phyloP scores from a whole-genome alignment of 1,284 basidiomycete genomes.

The Cutaneotrichosporon cavernicola region DNA sequence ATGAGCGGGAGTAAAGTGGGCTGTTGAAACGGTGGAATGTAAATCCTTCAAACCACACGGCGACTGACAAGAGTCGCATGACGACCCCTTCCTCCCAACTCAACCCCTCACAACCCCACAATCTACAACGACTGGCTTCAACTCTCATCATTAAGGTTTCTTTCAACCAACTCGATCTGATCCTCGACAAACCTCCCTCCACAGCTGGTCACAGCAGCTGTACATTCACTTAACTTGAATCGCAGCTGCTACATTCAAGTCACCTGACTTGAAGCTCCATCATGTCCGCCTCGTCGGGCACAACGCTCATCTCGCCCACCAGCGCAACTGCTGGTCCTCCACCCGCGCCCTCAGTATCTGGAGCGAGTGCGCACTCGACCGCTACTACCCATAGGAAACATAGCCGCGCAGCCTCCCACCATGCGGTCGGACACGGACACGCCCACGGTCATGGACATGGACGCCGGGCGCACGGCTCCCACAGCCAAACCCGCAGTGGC shows the following conservation, averaged over 20 bases:
- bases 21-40: not conserved
- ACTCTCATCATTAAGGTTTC: not conserved
- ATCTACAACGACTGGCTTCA: not conserved
- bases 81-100: no score
- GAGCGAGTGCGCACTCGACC: not conserved
- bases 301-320: slow-evolving; percentile 45
- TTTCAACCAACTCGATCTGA: not conserved
- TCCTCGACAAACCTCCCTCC: not conserved
- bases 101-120: not conserved
- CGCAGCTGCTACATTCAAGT: no score
- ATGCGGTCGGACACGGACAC: not conserved
- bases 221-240: no score
- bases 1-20: not conserved
- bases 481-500: slow-evolving; percentile 10
- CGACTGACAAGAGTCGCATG: no score
- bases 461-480: slow-evolving; percentile 16
- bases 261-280: not conserved
- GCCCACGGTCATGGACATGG: not conserved
- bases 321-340: slow-evolving; percentile 13
- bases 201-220: not conserved
- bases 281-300: slow-evolving; percentile 44
- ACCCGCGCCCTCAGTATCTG: not conserved
- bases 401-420: not conserved
- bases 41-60: not conserved
- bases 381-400: not conserved